Evolutionary conservation across 2,329 filamentous ascomycete species (phyloP), one percentile per base, ranked within the genome.

Genomic region (Alternaria sp.): DNA sequence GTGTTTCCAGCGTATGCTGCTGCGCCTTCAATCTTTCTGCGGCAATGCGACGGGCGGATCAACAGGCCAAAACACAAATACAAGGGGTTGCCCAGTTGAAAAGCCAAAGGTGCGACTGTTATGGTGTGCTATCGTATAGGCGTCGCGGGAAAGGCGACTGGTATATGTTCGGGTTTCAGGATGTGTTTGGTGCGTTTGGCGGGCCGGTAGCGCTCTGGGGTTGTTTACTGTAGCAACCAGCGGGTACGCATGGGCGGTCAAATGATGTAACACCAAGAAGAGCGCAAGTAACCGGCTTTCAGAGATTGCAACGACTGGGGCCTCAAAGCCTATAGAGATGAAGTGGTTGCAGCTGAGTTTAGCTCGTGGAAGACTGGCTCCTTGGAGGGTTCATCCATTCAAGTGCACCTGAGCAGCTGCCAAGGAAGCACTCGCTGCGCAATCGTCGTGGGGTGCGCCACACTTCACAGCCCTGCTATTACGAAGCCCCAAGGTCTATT

Each of bases 141-240:
- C 41, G 45, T 52, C 48, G 61, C 55, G 61, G 66, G 66, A 61
- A 49, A 20, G 34, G 36, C 22, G 66, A 60, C 61, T 60, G 67
- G 61, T 65, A 66, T 67, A 57, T 56, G 36, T 40, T 44, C 36
- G 52, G 54, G 74, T 76, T 76, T 76, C 73, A 70, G 70, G 70
- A 52, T 71, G 56, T 36, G 72, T 70, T 32, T 50, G 46, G 20
- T 50, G 32, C 46, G 30, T 66, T 72, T 60, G 71, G 71, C 68
- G 73, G 68, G 65, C 66, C 63, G 58, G 60, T 60, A 45, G 16
- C 22, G 51, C 32, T 48, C 34, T 51, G 54, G 56, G 53, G 62
- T 74, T 73, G 73, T 75, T 76, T 75, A 72, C 72, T 63, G 62
- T 64, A 69, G 72, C 72, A 75, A 76, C 73, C 63, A 43, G 61